Evolutionary conservation across 2,329 filamentous ascomycete genomes (phyloP).

Genomic region (Coleophoma crateriformis): DNA sequence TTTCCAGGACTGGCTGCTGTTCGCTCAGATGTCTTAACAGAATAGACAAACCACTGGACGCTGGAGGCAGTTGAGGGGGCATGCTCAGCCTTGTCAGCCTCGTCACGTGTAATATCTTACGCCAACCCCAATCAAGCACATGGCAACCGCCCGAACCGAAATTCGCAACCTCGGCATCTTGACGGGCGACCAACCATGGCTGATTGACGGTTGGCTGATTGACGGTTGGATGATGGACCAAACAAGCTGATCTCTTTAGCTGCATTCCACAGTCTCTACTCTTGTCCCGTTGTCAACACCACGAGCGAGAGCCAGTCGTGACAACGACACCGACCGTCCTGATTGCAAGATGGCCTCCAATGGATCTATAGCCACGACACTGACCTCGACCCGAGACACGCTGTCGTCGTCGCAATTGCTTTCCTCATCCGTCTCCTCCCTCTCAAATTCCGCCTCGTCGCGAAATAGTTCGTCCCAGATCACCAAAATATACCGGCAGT

Average conservation of each 20-base stretch:
- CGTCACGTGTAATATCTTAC: too few species aligned
- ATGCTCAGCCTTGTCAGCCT: too few species aligned
- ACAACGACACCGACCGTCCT: not conserved
- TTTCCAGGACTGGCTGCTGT: too few species aligned
- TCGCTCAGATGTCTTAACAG: too few species aligned
- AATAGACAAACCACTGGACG: too few species aligned
- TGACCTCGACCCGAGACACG: conserved; percentile 30
- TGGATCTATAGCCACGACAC: conserved; percentile 19
- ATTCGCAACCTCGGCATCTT: not conserved
- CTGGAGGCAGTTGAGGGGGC: too few species aligned
- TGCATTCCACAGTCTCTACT: conserved; percentile 5
- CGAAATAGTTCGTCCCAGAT: conserved; percentile 65
- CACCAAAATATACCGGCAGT: conserved; percentile 89
- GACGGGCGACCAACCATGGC: not conserved
- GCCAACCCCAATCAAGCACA: too few species aligned
- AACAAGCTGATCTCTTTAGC: not conserved
- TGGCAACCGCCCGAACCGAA: not conserved
- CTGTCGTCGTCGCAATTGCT: conserved; percentile 50
- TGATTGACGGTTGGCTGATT: too few species aligned
- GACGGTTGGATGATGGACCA: too few species aligned
- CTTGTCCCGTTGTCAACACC: conserved; percentile 3
- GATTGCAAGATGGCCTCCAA: conserved; percentile 18
- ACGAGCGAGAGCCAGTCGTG: not conserved
- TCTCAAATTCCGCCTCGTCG: conserved; percentile 54
- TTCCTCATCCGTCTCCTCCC: conserved; percentile 64